phyloP scores from a whole-genome alignment of 164 flowering plant species.

The Chimonanthus praecox region DNA sequence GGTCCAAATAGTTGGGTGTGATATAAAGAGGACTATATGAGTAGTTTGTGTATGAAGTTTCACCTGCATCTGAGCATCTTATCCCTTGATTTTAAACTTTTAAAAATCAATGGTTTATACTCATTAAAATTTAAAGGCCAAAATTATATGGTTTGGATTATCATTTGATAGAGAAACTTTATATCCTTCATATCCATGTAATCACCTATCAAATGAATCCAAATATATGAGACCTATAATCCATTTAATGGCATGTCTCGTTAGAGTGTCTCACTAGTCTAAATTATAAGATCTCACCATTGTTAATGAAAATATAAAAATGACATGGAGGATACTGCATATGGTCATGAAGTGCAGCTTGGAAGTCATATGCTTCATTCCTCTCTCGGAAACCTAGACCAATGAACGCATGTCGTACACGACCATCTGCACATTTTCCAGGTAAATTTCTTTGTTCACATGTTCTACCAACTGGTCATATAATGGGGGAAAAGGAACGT shows the following conservation, averaged over 20 bases:
- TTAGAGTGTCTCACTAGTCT: not conserved
- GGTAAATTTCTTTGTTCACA: too few relatives aligned
- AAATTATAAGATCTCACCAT: not conserved
- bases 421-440: slow-evolving; percentile 58
- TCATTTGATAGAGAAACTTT: too few relatives aligned
- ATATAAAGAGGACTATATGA: too few relatives aligned
- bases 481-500: too few relatives aligned
- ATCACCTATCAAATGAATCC: not conserved
- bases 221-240: too few relatives aligned
- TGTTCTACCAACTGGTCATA: too few relatives aligned
- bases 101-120: not conserved
- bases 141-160: not conserved
- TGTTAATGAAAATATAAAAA: too few relatives aligned
- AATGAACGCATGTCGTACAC: slow-evolving; percentile 66
- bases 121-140: not conserved
- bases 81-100: too few relatives aligned
- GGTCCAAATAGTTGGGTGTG: too few relatives aligned
- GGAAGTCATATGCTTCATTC: not conserved
- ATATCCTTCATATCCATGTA: too few relatives aligned
- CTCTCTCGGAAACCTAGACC: not conserved
- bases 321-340: slow-evolving; percentile 55
- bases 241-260: not conserved
- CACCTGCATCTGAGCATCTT: too few relatives aligned
- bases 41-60: too few relatives aligned
- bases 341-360: slow-evolving; percentile 47